These are phyloP conservation scores for Neonectria faginata DNA, from an alignment of 2,329 filamentous ascomycete species.

Conservation along the genomic window DNA sequence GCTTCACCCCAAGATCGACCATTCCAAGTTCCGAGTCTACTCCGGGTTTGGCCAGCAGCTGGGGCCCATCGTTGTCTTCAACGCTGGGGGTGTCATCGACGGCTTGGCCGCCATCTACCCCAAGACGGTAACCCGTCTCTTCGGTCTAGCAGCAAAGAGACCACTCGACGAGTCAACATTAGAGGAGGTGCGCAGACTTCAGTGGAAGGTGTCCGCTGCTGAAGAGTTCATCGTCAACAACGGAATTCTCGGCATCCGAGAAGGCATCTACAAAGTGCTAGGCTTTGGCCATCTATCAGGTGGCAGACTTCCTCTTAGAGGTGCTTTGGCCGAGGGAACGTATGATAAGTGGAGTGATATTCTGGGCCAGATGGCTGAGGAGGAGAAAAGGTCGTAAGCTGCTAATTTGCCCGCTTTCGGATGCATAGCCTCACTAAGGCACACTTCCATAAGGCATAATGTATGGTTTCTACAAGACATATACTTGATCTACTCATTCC, in stretches of 20 bases:
- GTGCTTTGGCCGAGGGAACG: slow-evolving; percentile 62
- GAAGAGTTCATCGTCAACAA: slow-evolving; percentile 72
- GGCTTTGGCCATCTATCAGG: slow-evolving; percentile 69
- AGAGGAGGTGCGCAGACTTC: slow-evolving; percentile 66
- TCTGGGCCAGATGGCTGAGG: slow-evolving; percentile 29
- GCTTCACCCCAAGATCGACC: slow-evolving; percentile 67
- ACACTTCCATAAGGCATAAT: no score
- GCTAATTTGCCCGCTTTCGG: background rate
- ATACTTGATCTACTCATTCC: no score
- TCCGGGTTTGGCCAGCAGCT: slow-evolving; percentile 75
- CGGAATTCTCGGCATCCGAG: slow-evolving; percentile 73
- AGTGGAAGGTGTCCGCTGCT: slow-evolving; percentile 70
- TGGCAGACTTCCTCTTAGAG: slow-evolving; percentile 68
- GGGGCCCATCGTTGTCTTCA: slow-evolving; percentile 71
- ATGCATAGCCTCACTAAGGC: background rate
- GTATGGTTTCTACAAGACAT: no score
- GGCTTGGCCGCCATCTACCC: slow-evolving; percentile 74
- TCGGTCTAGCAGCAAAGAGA: slow-evolving; percentile 56
- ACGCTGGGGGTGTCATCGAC: slow-evolving; percentile 74
- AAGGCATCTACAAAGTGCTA: slow-evolving; percentile 67
- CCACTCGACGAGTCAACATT: slow-evolving; percentile 55
- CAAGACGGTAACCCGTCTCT: slow-evolving; percentile 69
- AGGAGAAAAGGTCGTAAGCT: slow-evolving; percentile 26
- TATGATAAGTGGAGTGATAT: slow-evolving; percentile 31
- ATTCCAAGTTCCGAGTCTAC: slow-evolving; percentile 68